A percentile compares a stretch with the other conserved stretches of the same genome.
Evolutionary conservation across 2,329 filamentous ascomycete species (phyloP).

Genomic region (Pyrenophora tritici-repentis): DNA sequence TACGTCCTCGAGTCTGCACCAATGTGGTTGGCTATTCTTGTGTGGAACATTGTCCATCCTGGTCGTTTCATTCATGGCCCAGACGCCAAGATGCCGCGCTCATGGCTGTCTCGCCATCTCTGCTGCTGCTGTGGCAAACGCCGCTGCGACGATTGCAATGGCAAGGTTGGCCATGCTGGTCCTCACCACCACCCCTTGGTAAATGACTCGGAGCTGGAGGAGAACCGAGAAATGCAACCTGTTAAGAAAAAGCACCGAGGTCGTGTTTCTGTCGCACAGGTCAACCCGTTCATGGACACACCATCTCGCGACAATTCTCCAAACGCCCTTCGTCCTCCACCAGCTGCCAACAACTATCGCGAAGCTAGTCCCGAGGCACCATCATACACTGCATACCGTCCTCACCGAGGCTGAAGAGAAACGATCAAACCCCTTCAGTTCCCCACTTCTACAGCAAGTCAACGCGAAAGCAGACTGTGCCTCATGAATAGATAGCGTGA

Average conservation of each 20-base stretch:
- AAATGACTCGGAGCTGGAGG: constrained; percentile 8
- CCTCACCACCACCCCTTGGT: constrained; percentile 11
- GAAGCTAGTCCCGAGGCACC: constrained; percentile 13
- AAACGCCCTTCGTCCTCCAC: constrained; percentile 10
- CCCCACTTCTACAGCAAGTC: background rate
- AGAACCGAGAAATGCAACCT: constrained; percentile 13
- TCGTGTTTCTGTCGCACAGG: constrained; percentile 3
- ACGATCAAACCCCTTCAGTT: background rate
- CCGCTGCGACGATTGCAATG: constrained; percentile 22
- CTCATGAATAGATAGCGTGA: background rate
- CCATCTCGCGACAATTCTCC: constrained; percentile 7
- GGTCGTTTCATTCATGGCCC: constrained; percentile 19
- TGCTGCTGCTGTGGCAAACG: constrained; percentile 24
- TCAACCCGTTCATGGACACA: constrained; percentile 7
- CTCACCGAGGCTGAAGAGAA: constrained; percentile 6
- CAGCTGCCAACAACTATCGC: constrained; percentile 10
- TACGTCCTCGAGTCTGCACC: constrained; percentile 60
- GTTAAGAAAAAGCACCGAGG: background rate
- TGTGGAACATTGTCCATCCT: constrained; percentile 23
- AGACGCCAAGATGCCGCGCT: constrained; percentile 23
- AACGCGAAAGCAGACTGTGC: background rate
- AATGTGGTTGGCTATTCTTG: constrained; percentile 53
- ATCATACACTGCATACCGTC: constrained; percentile 15
- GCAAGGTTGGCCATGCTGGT: constrained; percentile 18
- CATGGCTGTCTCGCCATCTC: constrained; percentile 25